A percentile compares a stretch with the other conserved stretches of the same genome.
These are phyloP conservation scores for Paramecium sonneborni DNA, from an alignment of 73 alveolate species.

Conservation along the genomic window DNA sequence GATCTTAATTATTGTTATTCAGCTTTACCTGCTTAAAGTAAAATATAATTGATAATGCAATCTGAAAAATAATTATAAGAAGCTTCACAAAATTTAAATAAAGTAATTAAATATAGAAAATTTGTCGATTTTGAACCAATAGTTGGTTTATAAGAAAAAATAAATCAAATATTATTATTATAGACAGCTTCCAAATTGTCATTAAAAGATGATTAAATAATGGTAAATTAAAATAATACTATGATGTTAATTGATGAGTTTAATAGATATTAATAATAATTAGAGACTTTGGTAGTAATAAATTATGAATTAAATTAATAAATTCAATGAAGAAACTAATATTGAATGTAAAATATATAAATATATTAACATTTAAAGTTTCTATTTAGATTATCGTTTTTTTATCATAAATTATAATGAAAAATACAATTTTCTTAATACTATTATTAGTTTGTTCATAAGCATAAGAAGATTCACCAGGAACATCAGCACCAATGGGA, in stretches of 20 bases:
- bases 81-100: background rate
- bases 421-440: background rate
- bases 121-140: constrained; percentile 14
- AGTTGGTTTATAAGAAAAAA: background rate
- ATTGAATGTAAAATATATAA: too few species aligned
- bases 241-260: background rate
- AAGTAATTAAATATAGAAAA: background rate
- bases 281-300: background rate
- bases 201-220: background rate
- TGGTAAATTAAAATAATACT: background rate
- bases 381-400: background rate
- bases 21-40: background rate
- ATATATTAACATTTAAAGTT: too few species aligned
- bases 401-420: background rate
- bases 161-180: background rate
- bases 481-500: background rate
- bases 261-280: background rate
- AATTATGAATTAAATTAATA: background rate
- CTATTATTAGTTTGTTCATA: background rate
- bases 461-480: background rate
- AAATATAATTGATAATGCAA: background rate
- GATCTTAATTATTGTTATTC: background rate
- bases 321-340: background rate
- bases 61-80: background rate
- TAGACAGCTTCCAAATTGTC: background rate